Evolutionary conservation across 768 basidiomycete species (phyloP).

Genomic region (Suillus subaureus): DNA sequence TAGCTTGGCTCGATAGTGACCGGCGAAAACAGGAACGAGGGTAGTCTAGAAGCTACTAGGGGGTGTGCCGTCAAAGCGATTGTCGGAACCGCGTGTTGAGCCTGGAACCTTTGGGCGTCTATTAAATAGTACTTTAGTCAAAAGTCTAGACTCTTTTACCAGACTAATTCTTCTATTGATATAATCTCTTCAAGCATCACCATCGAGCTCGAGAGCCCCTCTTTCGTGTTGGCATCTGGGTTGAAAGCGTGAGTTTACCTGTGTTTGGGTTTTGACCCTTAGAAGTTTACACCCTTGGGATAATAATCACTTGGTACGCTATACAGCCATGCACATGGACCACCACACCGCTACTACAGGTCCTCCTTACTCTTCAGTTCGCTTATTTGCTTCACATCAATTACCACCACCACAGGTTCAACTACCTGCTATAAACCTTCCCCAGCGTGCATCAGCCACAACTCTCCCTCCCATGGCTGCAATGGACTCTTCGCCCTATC

Average conservation of each 20-base stretch:
- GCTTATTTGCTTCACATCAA: not conserved
- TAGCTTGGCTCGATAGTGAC: not conserved
- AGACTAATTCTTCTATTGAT: not conserved
- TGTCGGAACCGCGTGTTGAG: not conserved
- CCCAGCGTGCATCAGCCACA: conserved; percentile 9
- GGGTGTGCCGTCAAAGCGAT: not conserved
- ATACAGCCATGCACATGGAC: conserved; percentile 10
- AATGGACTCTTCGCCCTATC: conserved; percentile 33
- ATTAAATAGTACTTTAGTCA: conserved; percentile 3
- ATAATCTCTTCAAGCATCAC: not conserved
- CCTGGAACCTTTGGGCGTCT: not conserved
- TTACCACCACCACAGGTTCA: conserved; percentile 11
- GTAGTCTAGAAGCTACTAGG: not conserved
- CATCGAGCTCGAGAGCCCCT: not conserved
- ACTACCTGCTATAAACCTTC: conserved; percentile 14
- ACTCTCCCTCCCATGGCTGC: conserved; percentile 21
- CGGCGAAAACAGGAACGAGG: not conserved
- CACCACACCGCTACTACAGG: conserved; percentile 4
- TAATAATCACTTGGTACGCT: conserved; percentile 21
- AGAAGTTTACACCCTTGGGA: conserved; percentile 10
- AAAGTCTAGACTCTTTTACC: conserved; percentile 1
- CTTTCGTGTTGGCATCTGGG: too few species aligned
- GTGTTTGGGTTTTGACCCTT: conserved; percentile 23
- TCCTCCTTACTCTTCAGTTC: conserved; percentile 5
- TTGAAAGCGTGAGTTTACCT: conserved; percentile 22